Percentiles rank a stretch among this genome's conserved stretches.
Evolutionary conservation across 768 basidiomycete genomes (phyloP).

Genomic region (Clitopilus passeckerianus): DNA sequence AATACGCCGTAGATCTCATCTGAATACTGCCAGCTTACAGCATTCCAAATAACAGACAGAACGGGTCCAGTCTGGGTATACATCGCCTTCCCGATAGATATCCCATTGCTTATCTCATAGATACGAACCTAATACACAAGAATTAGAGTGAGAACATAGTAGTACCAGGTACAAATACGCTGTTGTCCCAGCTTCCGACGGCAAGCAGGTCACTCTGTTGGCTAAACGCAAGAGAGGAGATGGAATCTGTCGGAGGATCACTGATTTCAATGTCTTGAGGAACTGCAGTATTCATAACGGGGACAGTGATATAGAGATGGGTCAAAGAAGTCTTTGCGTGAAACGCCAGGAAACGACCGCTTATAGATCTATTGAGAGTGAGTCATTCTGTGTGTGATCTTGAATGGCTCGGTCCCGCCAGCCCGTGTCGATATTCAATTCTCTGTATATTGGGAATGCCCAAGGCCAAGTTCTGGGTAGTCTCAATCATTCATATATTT

Average conservation of each 20-base stretch:
- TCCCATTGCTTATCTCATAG: constrained; percentile 83
- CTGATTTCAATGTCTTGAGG: constrained; percentile 71
- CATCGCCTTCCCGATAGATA: constrained; percentile 86
- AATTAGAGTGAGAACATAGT: constrained; percentile 4
- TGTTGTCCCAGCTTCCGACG: constrained; percentile 91
- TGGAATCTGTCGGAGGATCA: constrained; percentile 80
- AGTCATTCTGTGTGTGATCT: too few relatives aligned
- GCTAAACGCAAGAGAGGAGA: constrained; percentile 80
- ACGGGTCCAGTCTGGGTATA: constrained; percentile 90
- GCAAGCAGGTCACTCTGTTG: constrained; percentile 82
- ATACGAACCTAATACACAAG: constrained; percentile 67
- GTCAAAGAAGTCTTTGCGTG: not conserved
- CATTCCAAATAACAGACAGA: constrained; percentile 85
- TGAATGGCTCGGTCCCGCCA: too few relatives aligned
- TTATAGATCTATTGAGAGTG: too few relatives aligned
- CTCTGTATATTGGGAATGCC: too few relatives aligned
- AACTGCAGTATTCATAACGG: not conserved
- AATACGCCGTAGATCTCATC: not conserved
- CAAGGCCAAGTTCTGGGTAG: too few relatives aligned
- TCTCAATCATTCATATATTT: too few relatives aligned
- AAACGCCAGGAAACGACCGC: not conserved
- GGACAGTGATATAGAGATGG: not conserved
- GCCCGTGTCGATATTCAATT: too few relatives aligned
- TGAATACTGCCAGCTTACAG: constrained; percentile 35
- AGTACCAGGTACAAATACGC: constrained; percentile 41